Evolutionary conservation across 2,329 filamentous ascomycete genomes (phyloP), one percentile per base, ranked within the genome.

Genomic region (Incumbomyces lentus): DNA sequence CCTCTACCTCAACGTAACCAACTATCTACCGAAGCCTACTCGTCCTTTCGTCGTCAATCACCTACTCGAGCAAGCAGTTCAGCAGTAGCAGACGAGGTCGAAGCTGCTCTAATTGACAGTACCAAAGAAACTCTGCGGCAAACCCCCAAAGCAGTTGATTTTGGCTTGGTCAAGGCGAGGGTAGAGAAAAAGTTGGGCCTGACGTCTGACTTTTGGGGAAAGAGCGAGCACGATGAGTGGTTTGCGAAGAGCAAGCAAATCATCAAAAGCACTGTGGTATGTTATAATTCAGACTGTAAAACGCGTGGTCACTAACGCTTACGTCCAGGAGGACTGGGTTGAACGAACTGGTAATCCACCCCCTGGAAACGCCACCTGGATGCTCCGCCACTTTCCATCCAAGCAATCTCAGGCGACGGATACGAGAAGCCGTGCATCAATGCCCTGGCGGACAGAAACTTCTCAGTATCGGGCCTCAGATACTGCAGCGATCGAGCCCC

Each of bases 221-320:
- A 32, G 26, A 17, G 11, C 18, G 41, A 44, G 3, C 10, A 19
- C 12, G 31, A 44, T 36, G 17, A 35, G 17, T 44, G 41, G 41
- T 22, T 17, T n/a, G 12, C 31, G 5, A 36, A 29, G 16, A 44
- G 41, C 33, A 44, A 37, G 19, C 26, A 35, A 3, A 36, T 44
- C 18, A 44, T 44, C 41, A 42, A 42, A 32, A 32, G 14, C n/a
- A 30, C 40, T 32, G 40, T 42, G 40, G 40, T 42, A 42, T 32
- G 40, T 29, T 6, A 35, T 14, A 6, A 11, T 12, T 5, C 16
- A 6, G 11, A 13, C 14, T 22, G 5, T 40, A 6, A 18, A 8
- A 26, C 19, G 19, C 16, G n/a, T 11, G 14, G n/a, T 32, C 8
- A 42, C 40, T 26, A 11, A 10, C 6, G 29, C 32, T 17, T 12